Conservation (phyloP, 306 rosid genomes). For the Gillenia trifoliata region DNA sequence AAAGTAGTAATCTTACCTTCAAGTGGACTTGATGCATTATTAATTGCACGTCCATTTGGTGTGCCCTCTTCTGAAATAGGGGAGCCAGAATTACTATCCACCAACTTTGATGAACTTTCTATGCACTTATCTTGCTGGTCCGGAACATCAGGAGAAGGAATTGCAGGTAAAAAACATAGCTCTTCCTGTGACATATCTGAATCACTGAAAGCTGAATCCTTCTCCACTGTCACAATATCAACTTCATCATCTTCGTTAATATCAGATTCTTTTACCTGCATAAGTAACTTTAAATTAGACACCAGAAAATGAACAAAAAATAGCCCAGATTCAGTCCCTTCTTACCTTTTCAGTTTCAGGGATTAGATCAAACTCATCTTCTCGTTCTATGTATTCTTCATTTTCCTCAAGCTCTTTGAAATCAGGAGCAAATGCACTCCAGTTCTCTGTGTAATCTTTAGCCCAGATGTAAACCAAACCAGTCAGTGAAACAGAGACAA, state of each 20-base stretch:
- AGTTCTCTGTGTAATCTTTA: constrained; percentile 93
- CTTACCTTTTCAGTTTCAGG: constrained; percentile 87
- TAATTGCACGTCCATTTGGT: constrained; percentile 60
- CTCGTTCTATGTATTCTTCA: constrained; percentile 87
- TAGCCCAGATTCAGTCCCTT: not conserved
- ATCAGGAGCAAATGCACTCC: constrained; percentile 99
- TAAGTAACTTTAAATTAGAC: constrained; percentile 14
- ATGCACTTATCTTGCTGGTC: constrained; percentile 67
- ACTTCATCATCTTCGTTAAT: constrained; percentile 81
- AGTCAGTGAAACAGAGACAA: constrained; percentile 85
- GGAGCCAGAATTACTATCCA: constrained; percentile 81
- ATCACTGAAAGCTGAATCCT: constrained; percentile 80
- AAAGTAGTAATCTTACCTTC: constrained; percentile 50
- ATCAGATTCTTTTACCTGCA: constrained; percentile 77
- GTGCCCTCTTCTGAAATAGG: constrained; percentile 87
- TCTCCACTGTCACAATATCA: constrained; percentile 73
- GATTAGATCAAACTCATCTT: constrained; percentile 94
- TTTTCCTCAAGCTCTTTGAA: constrained; percentile 98
- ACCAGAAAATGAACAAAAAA: not conserved
- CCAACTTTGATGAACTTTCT: constrained; percentile 67
- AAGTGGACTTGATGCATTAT: constrained; percentile 69
- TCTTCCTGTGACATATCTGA: constrained; percentile 90
- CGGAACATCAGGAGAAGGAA: constrained; percentile 58
- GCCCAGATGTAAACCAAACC: constrained; percentile 95
- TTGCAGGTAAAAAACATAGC: constrained; percentile 81